Conservation (phyloP, 202 grass and related monocot genomes). For the Panicum virgatum region DNA sequence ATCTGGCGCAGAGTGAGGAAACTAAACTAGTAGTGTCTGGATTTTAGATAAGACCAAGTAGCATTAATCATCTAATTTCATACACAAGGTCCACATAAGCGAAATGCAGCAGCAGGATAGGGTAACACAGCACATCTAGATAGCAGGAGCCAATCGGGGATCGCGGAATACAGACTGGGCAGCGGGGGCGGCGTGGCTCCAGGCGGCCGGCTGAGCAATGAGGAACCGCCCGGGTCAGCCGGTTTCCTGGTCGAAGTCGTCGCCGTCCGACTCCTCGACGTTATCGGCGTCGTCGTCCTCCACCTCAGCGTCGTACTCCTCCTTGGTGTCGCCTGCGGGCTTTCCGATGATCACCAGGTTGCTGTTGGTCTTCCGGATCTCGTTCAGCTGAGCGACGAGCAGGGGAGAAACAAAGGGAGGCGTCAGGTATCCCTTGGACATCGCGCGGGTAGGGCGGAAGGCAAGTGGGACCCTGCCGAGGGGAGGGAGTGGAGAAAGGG, state of each 20-base stretch:
- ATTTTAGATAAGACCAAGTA: conserved; percentile 22
- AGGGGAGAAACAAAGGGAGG: background rate
- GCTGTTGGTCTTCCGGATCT: conserved; percentile 84
- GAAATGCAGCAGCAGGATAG: conserved; percentile 10
- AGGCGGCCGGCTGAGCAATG: background rate
- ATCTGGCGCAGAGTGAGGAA: background rate
- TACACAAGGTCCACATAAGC: background rate
- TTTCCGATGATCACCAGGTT: conserved; percentile 82
- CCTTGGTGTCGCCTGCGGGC: conserved; percentile 62
- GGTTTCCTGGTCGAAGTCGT: conserved; percentile 91
- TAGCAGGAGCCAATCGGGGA: conserved; percentile 15
- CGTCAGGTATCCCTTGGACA: background rate
- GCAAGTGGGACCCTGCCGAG: background rate
- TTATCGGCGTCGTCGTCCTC: conserved; percentile 92
- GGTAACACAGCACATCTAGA: conserved; percentile 10
- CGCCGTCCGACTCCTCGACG: conserved; percentile 84
- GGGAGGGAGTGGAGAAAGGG: background rate
- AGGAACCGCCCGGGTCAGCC: conserved; percentile 43
- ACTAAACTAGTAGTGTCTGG: background rate
- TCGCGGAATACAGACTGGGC: conserved; percentile 33
- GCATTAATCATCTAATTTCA: background rate
- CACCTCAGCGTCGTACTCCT: conserved; percentile 74
- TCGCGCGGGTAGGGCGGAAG: background rate
- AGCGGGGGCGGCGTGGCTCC: background rate
- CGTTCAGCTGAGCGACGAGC: conserved; percentile 46